Conservation (phyloP, 306 rosid species). For the Sophora flavescens region DNA sequence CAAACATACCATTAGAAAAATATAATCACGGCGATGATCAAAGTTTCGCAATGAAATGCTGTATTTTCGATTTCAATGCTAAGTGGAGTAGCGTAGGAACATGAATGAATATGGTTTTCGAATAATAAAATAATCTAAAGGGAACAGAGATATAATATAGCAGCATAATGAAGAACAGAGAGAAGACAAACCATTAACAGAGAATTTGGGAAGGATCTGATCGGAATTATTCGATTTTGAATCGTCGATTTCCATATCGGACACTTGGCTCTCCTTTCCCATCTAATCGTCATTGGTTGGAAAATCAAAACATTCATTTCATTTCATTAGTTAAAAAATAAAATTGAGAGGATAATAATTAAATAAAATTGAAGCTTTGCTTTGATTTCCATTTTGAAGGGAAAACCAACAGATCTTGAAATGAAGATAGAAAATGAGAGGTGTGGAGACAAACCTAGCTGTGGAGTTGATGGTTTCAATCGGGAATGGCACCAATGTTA, state of each 20-base stretch:
- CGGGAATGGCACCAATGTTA: not conserved
- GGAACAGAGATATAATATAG: not conserved
- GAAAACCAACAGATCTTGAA: conserved; percentile 34
- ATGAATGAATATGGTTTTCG: not conserved
- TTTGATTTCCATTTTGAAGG: not conserved
- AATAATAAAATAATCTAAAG: not conserved
- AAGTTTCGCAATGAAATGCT: not conserved
- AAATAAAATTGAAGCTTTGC: conserved; percentile 5
- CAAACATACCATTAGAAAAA: not conserved
- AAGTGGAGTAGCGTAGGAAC: not conserved
- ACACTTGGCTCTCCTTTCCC: conserved; percentile 64
- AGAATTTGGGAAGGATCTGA: conserved; percentile 76
- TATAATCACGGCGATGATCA: not conserved
- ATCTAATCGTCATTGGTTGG: conserved; percentile 40
- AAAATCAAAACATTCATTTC: not conserved
- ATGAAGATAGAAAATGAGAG: not conserved
- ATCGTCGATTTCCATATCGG: conserved; percentile 84
- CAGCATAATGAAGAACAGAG: not conserved
- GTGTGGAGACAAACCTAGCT: not conserved
- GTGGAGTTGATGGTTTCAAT: no score
- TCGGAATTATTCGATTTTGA: conserved; percentile 60
- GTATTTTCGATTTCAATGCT: not conserved
- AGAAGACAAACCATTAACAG: conserved; percentile 68
- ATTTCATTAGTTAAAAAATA: no score
- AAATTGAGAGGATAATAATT: not conserved